Evolutionary conservation across 1,284 basidiomycete genomes (phyloP).

Genomic region (Ceratobasidium theobromae): DNA sequence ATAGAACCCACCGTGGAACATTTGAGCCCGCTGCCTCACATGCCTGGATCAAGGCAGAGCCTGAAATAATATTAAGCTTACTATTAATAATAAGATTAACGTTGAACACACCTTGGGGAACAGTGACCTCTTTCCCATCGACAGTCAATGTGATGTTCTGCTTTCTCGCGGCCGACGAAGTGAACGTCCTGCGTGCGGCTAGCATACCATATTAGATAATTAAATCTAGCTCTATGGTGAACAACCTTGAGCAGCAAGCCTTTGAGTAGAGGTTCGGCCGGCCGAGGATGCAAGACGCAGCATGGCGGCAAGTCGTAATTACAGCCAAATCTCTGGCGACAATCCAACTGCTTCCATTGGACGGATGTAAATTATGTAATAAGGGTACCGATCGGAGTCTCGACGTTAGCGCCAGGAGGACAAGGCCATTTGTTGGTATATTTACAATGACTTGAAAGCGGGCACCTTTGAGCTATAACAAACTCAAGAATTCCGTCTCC

Average conservation of each 20-base stretch:
- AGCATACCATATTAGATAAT: background rate
- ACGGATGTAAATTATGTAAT: conserved; percentile 13
- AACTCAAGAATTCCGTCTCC: no score
- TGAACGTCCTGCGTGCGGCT: conserved; percentile 46
- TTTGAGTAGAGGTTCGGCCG: conserved; percentile 16
- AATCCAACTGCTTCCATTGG: conserved; percentile 28
- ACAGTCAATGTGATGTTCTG: conserved; percentile 88
- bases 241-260: conserved; percentile 17
- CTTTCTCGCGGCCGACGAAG: conserved; percentile 62
- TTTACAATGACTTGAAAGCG: no score
- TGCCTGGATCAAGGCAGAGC: conserved; percentile 94
- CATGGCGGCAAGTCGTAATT: conserved; percentile 5
- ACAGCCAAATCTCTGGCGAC: conserved; percentile 5
- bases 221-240: background rate
- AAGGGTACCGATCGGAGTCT: background rate
- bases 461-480: no score
- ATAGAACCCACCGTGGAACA: conserved; percentile 53
- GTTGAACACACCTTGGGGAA: conserved; percentile 70
- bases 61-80: conserved; percentile 47
- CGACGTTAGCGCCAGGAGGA: background rate
- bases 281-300: conserved; percentile 30
- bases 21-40: conserved; percentile 83
- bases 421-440: no score
- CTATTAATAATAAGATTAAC: conserved; percentile 6
- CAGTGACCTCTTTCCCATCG: conserved; percentile 91